These are phyloP conservation scores for Coemansia sp. DNA, from an alignment of 192 early-diverging fungal species.

Conservation along the genomic window DNA sequence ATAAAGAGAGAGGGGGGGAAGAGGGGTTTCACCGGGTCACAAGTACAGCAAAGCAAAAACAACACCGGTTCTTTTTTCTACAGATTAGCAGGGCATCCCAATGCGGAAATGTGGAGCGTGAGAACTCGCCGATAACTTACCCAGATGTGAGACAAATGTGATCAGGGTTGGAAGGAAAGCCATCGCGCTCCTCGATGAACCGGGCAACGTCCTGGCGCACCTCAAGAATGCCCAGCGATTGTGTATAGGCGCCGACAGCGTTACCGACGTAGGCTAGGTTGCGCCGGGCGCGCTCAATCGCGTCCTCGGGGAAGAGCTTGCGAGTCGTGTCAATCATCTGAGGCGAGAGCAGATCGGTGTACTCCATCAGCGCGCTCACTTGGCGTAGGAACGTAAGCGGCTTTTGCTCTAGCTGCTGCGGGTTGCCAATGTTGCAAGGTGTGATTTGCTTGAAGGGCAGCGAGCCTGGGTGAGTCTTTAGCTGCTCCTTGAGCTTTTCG, in stretches of 20 bases:
- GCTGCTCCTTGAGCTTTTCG: slow-evolving; percentile 72
- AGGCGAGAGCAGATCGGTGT: slow-evolving; percentile 76
- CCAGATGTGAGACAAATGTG: slow-evolving; percentile 93
- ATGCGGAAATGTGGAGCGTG: slow-evolving; percentile 5
- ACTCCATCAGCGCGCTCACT: slow-evolving; percentile 87
- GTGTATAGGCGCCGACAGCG: slow-evolving; percentile 89
- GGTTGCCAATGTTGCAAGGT: slow-evolving; percentile 92
- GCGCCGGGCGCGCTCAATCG: slow-evolving; percentile 77
- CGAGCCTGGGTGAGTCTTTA: slow-evolving; percentile 43
- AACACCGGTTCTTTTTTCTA: background rate
- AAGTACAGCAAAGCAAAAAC: slow-evolving; percentile 1
- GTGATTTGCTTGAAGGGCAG: slow-evolving; percentile 74
- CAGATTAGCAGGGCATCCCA: background rate
- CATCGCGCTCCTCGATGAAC: slow-evolving; percentile 94
- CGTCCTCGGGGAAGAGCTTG: slow-evolving; percentile 84
- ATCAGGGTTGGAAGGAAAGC: slow-evolving; percentile 80
- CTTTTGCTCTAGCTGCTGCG: slow-evolving; percentile 86
- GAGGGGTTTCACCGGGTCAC: background rate
- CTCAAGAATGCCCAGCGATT: slow-evolving; percentile 88
- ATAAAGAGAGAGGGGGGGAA: background rate
- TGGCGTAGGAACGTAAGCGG: slow-evolving; percentile 98
- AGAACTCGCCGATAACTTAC: slow-evolving; percentile 9
- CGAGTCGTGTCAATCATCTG: slow-evolving; percentile 62
- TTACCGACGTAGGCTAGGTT: slow-evolving; percentile 71
- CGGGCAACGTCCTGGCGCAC: slow-evolving; percentile 88